These are phyloP conservation scores for Biscogniauxia marginata DNA, from an alignment of 2,329 filamentous ascomycete species.

Conservation along the genomic window DNA sequence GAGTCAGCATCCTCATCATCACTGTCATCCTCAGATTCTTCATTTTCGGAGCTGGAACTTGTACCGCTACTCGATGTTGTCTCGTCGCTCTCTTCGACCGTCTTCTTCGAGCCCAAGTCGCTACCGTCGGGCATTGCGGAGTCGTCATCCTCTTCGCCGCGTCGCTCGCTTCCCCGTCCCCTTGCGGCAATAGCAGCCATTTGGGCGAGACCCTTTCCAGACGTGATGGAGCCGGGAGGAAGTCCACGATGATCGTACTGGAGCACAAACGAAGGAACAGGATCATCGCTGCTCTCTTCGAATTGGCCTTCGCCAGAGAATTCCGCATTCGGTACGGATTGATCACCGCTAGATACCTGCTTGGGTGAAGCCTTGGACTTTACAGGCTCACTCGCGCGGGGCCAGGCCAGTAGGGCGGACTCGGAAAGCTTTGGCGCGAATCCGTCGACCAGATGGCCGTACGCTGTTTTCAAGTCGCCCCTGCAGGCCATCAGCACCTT, in stretches of 20 bases:
- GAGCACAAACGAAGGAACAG: conserved; percentile 26
- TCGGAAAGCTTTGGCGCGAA: conserved; percentile 32
- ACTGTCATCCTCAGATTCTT: conserved; percentile 8
- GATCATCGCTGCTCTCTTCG: conserved; percentile 25
- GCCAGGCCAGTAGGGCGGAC: conserved; percentile 13
- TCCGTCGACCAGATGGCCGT: conserved; percentile 34
- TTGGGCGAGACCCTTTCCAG: conserved; percentile 34
- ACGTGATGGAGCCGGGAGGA: conserved; percentile 39
- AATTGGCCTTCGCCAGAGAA: conserved; percentile 20
- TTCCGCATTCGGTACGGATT: not conserved
- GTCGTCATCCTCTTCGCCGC: conserved; percentile 26
- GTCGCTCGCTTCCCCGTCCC: conserved; percentile 24
- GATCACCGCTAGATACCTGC: not conserved
- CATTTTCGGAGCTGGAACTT: conserved; percentile 26
- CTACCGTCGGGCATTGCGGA: conserved; percentile 18
- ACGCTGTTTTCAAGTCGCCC: conserved; percentile 39
- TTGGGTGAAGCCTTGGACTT: not conserved
- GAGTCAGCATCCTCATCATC: conserved; percentile 19
- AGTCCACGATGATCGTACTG: conserved; percentile 39
- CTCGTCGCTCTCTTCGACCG: conserved; percentile 19
- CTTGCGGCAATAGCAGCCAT: conserved; percentile 35
- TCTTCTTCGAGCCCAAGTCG: conserved; percentile 15
- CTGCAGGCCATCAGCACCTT: conserved; percentile 34
- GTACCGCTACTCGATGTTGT: conserved; percentile 25
- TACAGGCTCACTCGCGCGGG: not conserved